Percentiles rank a stretch among this genome's conserved stretches.
Conservation (phyloP, 352 stramenopile species). For the Pythium sp. region DNA sequence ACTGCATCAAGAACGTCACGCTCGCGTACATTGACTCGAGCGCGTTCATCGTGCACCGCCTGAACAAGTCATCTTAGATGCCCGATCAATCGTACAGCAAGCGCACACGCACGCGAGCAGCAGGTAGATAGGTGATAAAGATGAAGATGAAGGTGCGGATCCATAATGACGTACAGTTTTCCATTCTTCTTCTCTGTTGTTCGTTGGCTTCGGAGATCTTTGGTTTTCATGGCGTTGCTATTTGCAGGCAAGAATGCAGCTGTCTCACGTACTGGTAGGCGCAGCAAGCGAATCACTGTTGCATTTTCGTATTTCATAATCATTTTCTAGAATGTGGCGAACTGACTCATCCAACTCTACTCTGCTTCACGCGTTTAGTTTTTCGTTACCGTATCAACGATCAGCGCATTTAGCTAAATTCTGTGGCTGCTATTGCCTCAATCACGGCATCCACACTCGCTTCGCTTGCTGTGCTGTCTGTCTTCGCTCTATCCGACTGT, state of each 20-base stretch:
- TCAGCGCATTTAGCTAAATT: constrained; percentile 3
- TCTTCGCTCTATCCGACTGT: constrained; percentile 5
- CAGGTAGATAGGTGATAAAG: constrained; percentile 21
- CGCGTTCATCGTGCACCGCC: constrained; percentile 79
- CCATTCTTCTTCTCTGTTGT: not conserved
- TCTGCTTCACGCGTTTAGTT: too few species aligned
- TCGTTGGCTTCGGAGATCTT: not conserved
- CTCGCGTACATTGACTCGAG: constrained; percentile 86
- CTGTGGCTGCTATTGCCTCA: constrained; percentile 11
- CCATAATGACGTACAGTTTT: constrained; percentile 3
- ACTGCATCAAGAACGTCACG: constrained; percentile 89
- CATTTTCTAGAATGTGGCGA: too few species aligned
- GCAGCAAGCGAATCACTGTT: too few species aligned
- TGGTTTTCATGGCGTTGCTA: not conserved
- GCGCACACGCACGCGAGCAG: constrained; percentile 22
- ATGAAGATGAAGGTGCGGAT: constrained; percentile 25
- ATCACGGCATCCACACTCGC: constrained; percentile 18
- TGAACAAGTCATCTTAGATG: constrained; percentile 66
- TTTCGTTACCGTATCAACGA: too few species aligned
- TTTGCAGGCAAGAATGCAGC: too few species aligned
- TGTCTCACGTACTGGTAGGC: not conserved
- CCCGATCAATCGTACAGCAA: constrained; percentile 2
- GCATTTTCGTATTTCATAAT: too few species aligned
- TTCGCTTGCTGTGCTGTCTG: constrained; percentile 4
- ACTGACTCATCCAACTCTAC: too few species aligned